Percentiles rank a stretch among this genome's conserved stretches.
phyloP scores from a whole-genome alignment of 345 rosid species.

The Passiflora organensis region DNA sequence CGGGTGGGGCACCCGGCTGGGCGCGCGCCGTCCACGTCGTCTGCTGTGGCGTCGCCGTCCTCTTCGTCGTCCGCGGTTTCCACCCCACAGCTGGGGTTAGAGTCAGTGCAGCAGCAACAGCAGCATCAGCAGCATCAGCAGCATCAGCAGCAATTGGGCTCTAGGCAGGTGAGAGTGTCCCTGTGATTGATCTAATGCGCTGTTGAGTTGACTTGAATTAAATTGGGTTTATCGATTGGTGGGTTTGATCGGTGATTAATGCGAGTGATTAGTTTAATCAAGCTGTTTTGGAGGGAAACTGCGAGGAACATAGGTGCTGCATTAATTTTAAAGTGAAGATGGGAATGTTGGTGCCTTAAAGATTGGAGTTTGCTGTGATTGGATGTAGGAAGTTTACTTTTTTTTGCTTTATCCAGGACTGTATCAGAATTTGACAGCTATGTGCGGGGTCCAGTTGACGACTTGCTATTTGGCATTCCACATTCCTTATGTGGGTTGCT shows the following conservation, averaged over 20 bases:
- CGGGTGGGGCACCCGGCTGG: slow-evolving; percentile 58
- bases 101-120: slow-evolving; percentile 62
- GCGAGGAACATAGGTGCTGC: slow-evolving; percentile 9
- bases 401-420: neutral
- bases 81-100: slow-evolving; percentile 54
- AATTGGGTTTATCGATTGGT: neutral
- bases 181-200: neutral
- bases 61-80: slow-evolving; percentile 93
- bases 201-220: neutral
- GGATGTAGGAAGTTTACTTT: no score
- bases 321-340: slow-evolving; percentile 6
- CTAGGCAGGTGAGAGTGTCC: slow-evolving; percentile 58
- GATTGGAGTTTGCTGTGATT: no score
- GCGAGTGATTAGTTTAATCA: slow-evolving; percentile 1
- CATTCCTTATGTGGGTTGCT: no score
- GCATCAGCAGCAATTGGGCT: slow-evolving; percentile 39
- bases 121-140: slow-evolving; percentile 44
- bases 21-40: slow-evolving; percentile 79
- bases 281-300: neutral
- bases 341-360: neutral
- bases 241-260: slow-evolving; percentile 16
- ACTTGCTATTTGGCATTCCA: no score
- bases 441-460: no score
- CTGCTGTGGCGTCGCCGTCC: slow-evolving; percentile 84
- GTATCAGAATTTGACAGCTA: no score